phyloP scores from a whole-genome alignment of 2,329 filamentous ascomycete genomes.

The Trichoderma breve region DNA sequence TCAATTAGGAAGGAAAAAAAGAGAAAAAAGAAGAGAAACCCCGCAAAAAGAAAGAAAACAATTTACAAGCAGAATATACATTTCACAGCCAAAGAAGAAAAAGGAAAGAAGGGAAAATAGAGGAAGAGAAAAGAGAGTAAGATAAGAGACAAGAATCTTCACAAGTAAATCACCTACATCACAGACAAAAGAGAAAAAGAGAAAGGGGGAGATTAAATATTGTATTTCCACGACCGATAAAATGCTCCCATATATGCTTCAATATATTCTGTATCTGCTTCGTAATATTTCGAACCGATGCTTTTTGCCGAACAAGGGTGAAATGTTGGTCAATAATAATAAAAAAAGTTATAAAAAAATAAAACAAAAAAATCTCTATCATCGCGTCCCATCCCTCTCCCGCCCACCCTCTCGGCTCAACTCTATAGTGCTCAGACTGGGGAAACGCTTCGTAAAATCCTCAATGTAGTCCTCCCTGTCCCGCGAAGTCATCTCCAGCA shows the following conservation, averaged over 20 bases:
- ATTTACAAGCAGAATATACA: no score
- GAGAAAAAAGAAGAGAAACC: no score
- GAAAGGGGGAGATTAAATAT: not conserved
- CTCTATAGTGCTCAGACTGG: slow-evolving; percentile 79
- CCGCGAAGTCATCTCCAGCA: slow-evolving; percentile 53
- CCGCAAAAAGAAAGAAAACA: no score
- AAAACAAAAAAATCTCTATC: slow-evolving; percentile 6
- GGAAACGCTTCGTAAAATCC: slow-evolving; percentile 81
- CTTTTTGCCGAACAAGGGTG: not conserved
- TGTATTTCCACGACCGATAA: slow-evolving; percentile 12
- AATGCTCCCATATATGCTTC: slow-evolving; percentile 20
- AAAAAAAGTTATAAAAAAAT: not conserved
- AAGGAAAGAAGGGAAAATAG: not conserved
- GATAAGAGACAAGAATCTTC: no score
- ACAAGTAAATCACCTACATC: not conserved
- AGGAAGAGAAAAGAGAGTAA: not conserved
- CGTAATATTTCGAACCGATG: slow-evolving; percentile 10
- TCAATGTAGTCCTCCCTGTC: slow-evolving; percentile 64
- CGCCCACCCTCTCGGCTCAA: slow-evolving; percentile 64
- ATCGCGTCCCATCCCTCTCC: slow-evolving; percentile 32
- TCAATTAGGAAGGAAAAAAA: no score
- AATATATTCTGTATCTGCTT: slow-evolving; percentile 16
- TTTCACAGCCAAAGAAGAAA: no score
- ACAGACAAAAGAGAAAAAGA: not conserved
- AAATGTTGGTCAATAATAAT: not conserved